Evolutionary conservation across 2,329 filamentous ascomycete species (phyloP), one percentile per base, ranked within the genome.

Genomic region (Botrytis medusae): DNA sequence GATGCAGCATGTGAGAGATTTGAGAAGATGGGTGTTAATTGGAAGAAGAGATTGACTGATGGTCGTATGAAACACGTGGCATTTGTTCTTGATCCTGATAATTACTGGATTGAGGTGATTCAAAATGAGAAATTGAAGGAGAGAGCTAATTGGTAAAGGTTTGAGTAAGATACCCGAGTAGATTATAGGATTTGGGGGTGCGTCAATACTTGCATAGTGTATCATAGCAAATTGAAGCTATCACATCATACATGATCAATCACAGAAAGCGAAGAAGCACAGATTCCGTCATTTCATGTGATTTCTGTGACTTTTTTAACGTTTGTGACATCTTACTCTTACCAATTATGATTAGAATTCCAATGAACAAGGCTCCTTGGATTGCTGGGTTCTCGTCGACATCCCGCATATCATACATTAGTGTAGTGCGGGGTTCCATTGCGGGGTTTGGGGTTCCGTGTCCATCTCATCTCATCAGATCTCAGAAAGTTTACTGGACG

Each of bases 41-140:
- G 94, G 93, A 97, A 97, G 90, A 98, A 98, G 90, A 88, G 93
- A 77, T 87, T 98, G 75, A 97, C 93, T 2, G 95, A 98, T 76
- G 95, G 95, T 2, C 86, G 89, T 63, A 97, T 98, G 95, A 95
- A 93, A 87, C 93, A 96, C 77, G 91, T 98, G 71, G 96, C 96
- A 0, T 98, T 98, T 81, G 84, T 98, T 64, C 85, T 97, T 65
- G 95, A 95, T 78, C 94, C 95, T 0, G 94, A 97, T 83, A 89
- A 88, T 67, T 97, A 97, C 84, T 97, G 78, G 93, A 87, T 94
- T 71, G 90, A 92, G 83, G 81, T 91, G 79, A 86, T 97, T 69
- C 93, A 97, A 84, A 97, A 97, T 79, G 91, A 93, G 83, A 86
- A 85, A 71, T 85, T 92, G 74, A 87, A 86, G 79, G 81, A 68